These are phyloP conservation scores for Sugiyamaella castrensis DNA, from an alignment of 1,139 yeast genomes.

Conservation along the genomic window DNA sequence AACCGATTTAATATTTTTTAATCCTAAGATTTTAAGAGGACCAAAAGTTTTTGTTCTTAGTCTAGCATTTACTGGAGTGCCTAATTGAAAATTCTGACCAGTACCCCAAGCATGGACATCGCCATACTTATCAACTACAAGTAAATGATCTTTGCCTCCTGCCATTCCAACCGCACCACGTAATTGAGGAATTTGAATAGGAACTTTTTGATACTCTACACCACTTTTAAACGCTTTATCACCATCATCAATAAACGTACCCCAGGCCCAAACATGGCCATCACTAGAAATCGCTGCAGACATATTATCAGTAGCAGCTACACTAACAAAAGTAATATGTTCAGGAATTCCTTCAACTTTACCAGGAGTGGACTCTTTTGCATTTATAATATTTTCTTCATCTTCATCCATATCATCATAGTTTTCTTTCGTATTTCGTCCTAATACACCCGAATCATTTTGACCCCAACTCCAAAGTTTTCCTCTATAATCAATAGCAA, in stretches of 20 bases:
- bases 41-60: constrained; percentile 36
- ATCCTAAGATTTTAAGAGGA: constrained; percentile 35
- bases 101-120: constrained; percentile 96
- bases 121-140: constrained; percentile 82
- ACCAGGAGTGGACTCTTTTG: constrained; percentile 83
- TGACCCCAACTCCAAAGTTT: constrained; percentile 97
- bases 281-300: constrained; percentile 75
- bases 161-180: constrained; percentile 80
- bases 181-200: constrained; percentile 60
- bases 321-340: constrained; percentile 58
- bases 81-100: constrained; percentile 90
- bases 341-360: constrained; percentile 66
- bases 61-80: constrained; percentile 47
- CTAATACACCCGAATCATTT: constrained; percentile 87
- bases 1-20: constrained; percentile 71
- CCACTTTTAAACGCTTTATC: constrained; percentile 74
- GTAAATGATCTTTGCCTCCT: constrained; percentile 86
- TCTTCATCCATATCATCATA: constrained; percentile 56
- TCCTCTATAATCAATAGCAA: constrained; percentile 74
- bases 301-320: constrained; percentile 92
- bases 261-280: constrained; percentile 97
- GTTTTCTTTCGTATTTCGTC: constrained; percentile 73
- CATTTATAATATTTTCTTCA: constrained; percentile 82
- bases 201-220: constrained; percentile 61
- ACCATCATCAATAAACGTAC: constrained; percentile 92